Percentiles rank a stretch among this genome's conserved stretches.
phyloP scores from a whole-genome alignment of 106 monocot species.

The Dendrobium catenatum region DNA sequence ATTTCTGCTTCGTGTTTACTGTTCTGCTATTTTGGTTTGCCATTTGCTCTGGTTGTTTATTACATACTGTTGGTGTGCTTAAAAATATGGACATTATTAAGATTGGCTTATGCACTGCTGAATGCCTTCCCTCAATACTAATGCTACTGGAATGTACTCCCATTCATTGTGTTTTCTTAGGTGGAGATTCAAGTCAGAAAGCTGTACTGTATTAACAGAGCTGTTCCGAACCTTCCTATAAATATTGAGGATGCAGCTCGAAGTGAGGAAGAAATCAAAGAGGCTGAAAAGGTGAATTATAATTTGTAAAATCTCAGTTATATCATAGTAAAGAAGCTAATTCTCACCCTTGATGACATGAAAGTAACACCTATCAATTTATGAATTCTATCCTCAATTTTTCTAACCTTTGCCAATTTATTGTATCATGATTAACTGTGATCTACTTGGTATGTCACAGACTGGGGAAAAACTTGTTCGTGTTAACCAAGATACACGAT shows the following conservation, averaged over 20 bases:
- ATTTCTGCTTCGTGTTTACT: neutral
- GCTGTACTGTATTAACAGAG: constrained; percentile 67
- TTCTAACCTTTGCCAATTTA: neutral
- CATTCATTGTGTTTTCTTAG: constrained; percentile 20
- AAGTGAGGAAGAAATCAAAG: constrained; percentile 65
- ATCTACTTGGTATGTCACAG: constrained; percentile 19
- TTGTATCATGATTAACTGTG: neutral
- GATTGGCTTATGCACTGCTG: neutral
- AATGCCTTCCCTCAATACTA: neutral
- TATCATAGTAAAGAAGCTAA: no score
- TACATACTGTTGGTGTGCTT: neutral
- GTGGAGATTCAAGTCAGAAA: constrained; percentile 89
- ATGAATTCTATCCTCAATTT: neutral
- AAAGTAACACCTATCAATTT: neutral
- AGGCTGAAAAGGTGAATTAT: constrained; percentile 51
- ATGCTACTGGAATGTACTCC: neutral
- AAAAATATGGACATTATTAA: neutral
- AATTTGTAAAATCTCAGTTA: neutral
- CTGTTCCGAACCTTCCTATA: constrained; percentile 58
- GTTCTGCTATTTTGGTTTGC: neutral
- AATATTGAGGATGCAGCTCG: constrained; percentile 88
- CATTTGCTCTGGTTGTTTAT: neutral
- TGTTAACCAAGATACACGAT: constrained; percentile 79
- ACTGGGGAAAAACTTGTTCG: constrained; percentile 72
- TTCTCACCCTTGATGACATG: constrained; percentile 1